These are phyloP conservation scores for Henckelia pumila DNA, from an alignment of 257 asterid genomes.

Conservation along the genomic window DNA sequence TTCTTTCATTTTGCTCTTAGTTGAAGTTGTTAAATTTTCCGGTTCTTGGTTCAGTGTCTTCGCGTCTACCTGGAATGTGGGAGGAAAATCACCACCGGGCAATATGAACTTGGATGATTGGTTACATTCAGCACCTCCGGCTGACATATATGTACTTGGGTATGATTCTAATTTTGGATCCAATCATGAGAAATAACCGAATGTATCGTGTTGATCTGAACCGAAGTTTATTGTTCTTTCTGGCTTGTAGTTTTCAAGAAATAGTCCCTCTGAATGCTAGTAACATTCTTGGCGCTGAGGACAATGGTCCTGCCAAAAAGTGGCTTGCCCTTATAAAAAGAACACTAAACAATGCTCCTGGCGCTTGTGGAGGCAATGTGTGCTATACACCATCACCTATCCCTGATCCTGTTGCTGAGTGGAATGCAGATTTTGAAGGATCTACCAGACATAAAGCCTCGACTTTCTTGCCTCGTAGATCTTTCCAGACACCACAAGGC, in stretches of 20 bases:
- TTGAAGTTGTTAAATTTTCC: not conserved
- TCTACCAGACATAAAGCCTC: conserved; percentile 67
- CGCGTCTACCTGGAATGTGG: conserved; percentile 97
- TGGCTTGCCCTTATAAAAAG: conserved; percentile 78
- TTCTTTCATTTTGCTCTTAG: conserved; percentile 8
- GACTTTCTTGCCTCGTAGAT: conserved; percentile 71
- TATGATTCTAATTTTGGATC: conserved; percentile 26
- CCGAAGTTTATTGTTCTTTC: conserved; percentile 6
- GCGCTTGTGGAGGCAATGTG: conserved; percentile 55
- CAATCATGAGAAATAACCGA: not conserved
- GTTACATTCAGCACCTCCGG: conserved; percentile 95
- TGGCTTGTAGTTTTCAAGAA: conserved; percentile 72
- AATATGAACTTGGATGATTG: conserved; percentile 90
- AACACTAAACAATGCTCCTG: conserved; percentile 70
- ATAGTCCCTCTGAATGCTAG: conserved; percentile 97
- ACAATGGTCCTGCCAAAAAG: conserved; percentile 94
- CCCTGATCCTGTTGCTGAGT: conserved; percentile 86
- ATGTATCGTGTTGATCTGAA: not conserved
- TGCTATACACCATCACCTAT: conserved; percentile 86
- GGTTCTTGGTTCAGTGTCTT: conserved; percentile 52
- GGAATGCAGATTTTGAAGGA: conserved; percentile 95
- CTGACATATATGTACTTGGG: conserved; percentile 99
- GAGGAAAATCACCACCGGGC: conserved; percentile 81
- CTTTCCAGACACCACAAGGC: conserved; percentile 85
- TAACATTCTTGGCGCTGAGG: conserved; percentile 92